These are phyloP conservation scores for Cladosporium colombiae DNA, from an alignment of 2,329 filamentous ascomycete genomes.

Conservation along the genomic window DNA sequence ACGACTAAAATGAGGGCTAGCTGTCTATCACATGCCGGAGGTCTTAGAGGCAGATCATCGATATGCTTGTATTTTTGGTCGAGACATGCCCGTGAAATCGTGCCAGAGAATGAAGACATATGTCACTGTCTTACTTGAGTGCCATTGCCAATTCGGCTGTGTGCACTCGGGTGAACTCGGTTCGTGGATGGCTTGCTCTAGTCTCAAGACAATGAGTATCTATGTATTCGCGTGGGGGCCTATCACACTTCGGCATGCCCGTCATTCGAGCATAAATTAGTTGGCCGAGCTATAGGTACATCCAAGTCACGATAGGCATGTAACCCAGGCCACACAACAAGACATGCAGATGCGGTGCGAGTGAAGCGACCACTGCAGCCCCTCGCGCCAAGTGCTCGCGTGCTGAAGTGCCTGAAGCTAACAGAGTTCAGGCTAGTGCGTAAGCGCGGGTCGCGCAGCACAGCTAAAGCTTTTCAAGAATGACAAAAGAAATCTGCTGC, in stretches of 20 bases:
- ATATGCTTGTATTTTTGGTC: neutral
- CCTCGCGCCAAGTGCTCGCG: constrained; percentile 10
- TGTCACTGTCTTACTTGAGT: neutral
- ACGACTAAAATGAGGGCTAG: neutral
- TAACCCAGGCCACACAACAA: neutral
- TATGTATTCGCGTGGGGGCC: neutral
- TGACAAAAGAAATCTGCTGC: neutral
- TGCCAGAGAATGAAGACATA: neutral
- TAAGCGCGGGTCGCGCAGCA: constrained; percentile 2
- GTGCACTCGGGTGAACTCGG: neutral
- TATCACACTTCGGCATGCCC: neutral
- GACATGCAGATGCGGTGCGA: neutral
- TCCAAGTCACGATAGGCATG: neutral
- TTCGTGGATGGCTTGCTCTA: neutral
- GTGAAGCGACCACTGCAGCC: neutral
- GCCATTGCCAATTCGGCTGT: neutral
- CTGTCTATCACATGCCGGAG: neutral
- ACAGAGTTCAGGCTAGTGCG: neutral
- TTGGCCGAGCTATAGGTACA: neutral
- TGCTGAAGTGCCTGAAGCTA: constrained; percentile 1
- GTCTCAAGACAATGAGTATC: neutral
- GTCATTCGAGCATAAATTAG: neutral
- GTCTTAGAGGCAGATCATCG: neutral
- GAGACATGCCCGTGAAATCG: neutral
- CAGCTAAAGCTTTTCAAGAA: constrained; percentile 12